Evolutionary conservation across 257 asterid genomes (phyloP), one percentile per base, ranked within the genome.

Genomic region (Forsythia suspensa): DNA sequence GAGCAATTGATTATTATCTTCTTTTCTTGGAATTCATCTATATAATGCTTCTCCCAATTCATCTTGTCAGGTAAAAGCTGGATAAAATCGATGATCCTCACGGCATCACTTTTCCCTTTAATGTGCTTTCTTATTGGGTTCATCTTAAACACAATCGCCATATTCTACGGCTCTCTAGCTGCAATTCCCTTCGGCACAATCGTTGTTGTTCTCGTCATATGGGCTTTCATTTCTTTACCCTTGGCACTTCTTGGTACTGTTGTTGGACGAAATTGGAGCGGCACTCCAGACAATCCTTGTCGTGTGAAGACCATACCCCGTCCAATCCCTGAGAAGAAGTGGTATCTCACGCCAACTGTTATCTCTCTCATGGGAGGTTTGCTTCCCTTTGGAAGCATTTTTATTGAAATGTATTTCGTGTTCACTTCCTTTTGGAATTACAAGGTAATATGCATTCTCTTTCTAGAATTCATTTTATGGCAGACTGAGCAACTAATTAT

Each of bases 391-490:
- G 97, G 96, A 67, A 92, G 96, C 91, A 92, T 92, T 79, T 92
- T 92, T 68, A 92, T 92, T 46, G 96, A 92, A 86, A 92, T 92
- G 96, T 92, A 91, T 76, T 92, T 92, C 43, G 97, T 92, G 84
- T 92, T 92, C 94, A 91, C 97, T 70, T 92, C 97, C 86, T 92
- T 92, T 91, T 92, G 97, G 96, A 92, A 92, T 83, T 91, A 92
- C 91, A 91, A 92, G 97, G 97, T 92, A 84, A 78, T 74, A 16
- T 41, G 0, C 55, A 13, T 69, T 46, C 41, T 76, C 10, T 37
- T 15, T 74, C 0, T 76, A 29, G 34, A 36, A 8, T 29, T 63
- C n/a, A 51, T 51, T 51, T 12, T 11, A 51, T 11, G 59, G 59
- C 18, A 11, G 34, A 29, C 34, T 29, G 34, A 29, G 34, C 34